A percentile compares a stretch with the other conserved stretches of the same genome.
Conservation (phyloP, 495 filamentous ascomycete species). For the Daldinia decipiens region DNA sequence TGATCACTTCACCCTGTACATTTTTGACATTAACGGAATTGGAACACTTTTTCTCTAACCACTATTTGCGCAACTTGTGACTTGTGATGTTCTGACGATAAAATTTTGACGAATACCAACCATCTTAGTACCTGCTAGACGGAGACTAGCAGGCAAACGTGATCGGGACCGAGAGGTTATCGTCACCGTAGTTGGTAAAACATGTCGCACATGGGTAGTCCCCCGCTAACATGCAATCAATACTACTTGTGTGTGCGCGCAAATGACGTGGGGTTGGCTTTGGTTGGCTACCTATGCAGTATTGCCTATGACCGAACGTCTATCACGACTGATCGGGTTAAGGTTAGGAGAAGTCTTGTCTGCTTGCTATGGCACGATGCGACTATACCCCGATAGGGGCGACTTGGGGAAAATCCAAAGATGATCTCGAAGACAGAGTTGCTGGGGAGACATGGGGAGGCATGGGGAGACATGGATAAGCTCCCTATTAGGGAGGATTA, state of each 20-base stretch:
- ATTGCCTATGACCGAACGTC: conserved; percentile 26
- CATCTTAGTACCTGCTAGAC: conserved; percentile 12
- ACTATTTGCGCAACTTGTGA: conserved; percentile 1
- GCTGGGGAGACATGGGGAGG: conserved; percentile 30
- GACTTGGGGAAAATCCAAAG: conserved; percentile 21
- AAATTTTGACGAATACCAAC: background rate
- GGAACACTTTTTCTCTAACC: conserved; percentile 4
- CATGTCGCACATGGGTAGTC: conserved; percentile 25
- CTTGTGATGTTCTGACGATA: conserved; percentile 7
- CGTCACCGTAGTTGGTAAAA: conserved; percentile 30
- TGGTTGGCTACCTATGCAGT: conserved; percentile 17
- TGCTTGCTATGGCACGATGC: conserved; percentile 22
- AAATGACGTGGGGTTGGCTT: conserved; percentile 29
- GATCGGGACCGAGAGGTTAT: conserved; percentile 35
- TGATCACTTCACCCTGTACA: conserved; percentile 36
- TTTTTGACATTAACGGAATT: conserved; percentile 36
- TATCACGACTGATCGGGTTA: conserved; percentile 29
- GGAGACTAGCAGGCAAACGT: background rate
- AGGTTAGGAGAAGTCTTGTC: conserved; percentile 13
- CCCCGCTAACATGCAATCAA: conserved; percentile 18
- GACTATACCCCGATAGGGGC: conserved; percentile 6
- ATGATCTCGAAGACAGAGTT: conserved; percentile 7
- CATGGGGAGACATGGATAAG: conserved; percentile 28
- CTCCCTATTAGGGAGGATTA: conserved; percentile 32
- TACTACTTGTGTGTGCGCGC: conserved; percentile 17